A percentile compares a stretch with the other conserved stretches of the same genome.
Evolutionary conservation across 768 basidiomycete species (phyloP).

Genomic region (Boletus coccyginus): DNA sequence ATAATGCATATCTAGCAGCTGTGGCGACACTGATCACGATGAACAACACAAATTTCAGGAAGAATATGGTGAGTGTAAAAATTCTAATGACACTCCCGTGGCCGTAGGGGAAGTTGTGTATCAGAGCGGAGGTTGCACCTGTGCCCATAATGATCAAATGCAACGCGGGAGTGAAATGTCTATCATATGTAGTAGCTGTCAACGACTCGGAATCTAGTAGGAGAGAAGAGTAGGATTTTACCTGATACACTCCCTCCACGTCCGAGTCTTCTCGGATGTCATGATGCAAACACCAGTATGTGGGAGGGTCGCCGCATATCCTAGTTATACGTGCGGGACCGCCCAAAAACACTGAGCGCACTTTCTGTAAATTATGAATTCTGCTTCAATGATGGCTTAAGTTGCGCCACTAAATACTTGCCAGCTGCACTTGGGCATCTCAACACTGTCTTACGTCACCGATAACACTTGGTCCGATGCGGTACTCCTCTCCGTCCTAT

Average conservation of each 20-base stretch:
- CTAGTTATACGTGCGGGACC: neutral
- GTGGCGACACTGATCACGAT: constrained; percentile 32
- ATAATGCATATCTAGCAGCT: constrained; percentile 40
- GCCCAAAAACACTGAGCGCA: too few relatives aligned
- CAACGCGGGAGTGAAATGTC: constrained; percentile 49
- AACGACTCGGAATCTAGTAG: neutral
- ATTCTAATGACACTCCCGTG: constrained; percentile 32
- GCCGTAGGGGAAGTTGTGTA: constrained; percentile 45
- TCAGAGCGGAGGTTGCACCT: constrained; percentile 38
- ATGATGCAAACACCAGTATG: neutral
- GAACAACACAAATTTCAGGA: constrained; percentile 42
- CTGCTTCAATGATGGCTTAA: neutral
- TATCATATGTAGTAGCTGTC: constrained; percentile 12
- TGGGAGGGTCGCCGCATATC: neutral
- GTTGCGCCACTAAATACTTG: too few relatives aligned
- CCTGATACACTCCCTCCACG: constrained; percentile 38
- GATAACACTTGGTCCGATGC: neutral
- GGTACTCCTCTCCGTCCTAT: neutral
- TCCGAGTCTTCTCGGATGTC: constrained; percentile 30
- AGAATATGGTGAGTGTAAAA: constrained; percentile 37
- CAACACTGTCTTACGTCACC: too few relatives aligned
- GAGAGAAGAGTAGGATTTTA: constrained; percentile 1
- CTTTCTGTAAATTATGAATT: neutral
- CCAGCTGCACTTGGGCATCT: too few relatives aligned
- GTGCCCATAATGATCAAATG: constrained; percentile 49